Percentiles rank a stretch among this genome's conserved stretches.
phyloP scores from a whole-genome alignment of 306 rosid genomes.

The Quillaja saponaria region DNA sequence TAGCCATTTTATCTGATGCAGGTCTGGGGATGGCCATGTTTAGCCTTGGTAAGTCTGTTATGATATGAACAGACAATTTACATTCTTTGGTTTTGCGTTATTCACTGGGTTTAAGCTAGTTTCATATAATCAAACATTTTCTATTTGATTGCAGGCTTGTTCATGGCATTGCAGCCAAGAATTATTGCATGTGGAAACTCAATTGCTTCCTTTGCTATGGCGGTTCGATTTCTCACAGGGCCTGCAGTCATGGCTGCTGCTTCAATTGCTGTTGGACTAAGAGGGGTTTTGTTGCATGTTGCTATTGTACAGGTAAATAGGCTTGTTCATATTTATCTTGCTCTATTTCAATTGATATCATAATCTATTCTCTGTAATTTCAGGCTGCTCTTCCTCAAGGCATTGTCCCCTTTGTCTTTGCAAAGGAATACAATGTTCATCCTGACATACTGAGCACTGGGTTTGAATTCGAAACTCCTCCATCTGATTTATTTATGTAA shows the following conservation, averaged over 20 bases:
- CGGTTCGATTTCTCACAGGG: conserved; percentile 66
- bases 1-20: conserved; percentile 71
- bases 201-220: conserved; percentile 75
- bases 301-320: conserved; percentile 77
- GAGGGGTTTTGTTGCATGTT: conserved; percentile 70
- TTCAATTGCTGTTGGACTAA: conserved; percentile 65
- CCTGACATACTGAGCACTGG: conserved; percentile 90
- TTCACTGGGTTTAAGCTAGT: not conserved
- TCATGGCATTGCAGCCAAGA: conserved; percentile 86
- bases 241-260: conserved; percentile 86
- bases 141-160: conserved; percentile 54
- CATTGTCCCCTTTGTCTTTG: conserved; percentile 86
- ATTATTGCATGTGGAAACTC: conserved; percentile 84
- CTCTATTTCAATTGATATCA: too few relatives aligned
- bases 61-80: not conserved
- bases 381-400: conserved; percentile 95
- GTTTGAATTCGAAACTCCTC: conserved; percentile 37
- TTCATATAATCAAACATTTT: not conserved
- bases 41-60: conserved; percentile 62
- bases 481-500: not conserved
- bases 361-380: not conserved
- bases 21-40: conserved; percentile 98
- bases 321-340: too few relatives aligned
- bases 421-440: conserved; percentile 88
- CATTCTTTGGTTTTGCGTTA: not conserved